Base-by-base conservation (phyloP, 2,329 filamentous ascomycete genomes). In the Zelopaecilomyces penicillatus region DNA sequence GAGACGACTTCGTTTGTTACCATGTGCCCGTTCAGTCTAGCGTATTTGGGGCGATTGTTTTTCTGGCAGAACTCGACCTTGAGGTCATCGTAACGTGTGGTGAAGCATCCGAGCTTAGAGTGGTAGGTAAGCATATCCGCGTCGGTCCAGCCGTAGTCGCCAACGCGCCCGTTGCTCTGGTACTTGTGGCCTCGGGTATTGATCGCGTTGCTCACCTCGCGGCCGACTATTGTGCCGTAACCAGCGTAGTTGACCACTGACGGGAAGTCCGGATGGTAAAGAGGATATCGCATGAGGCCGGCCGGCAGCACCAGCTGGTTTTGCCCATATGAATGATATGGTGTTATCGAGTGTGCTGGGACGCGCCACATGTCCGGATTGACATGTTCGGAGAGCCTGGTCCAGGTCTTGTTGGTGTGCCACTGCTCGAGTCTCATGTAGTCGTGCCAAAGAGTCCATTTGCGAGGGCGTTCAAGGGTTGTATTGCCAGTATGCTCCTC, bases 161-260 rank as follows among this genome's bases (percentile, higher is more conserved):
- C 76, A 47, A 81, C 76, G 48, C 80, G 79, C 55, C 81, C 77
- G 31, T 76, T 76, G 5, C 78, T 34, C 7, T 46, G 39, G 27
- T 52, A 44, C 19, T 29, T 30, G 29, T 40, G 37, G 33, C 51
- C 51, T 11, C 41, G 27, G 12, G 37, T 42, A 33, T 51, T 49
- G 28, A 54, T 46, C 6, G 46, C 47, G 26, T 47, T 44, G 7
- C 41, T 38, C 35, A 54, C 44, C 41, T 50, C 46, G 5, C 45
- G 34, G 10, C 36, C 49, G 4, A 51, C 39, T 6, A 47, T 7
- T n/a, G 44, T 34, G 7, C 54, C 54, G 36, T 49, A 41, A 26
- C 30, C 43, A 6, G 40, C 50, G 38, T 50, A 55, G 37, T 43
- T 46, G 33, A 43, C 41, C 9, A 44, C 52, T 11, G 33, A 35